Conservation (phyloP, 2,329 filamentous ascomycete genomes). For the Chrysosporium keratinophilum region DNA sequence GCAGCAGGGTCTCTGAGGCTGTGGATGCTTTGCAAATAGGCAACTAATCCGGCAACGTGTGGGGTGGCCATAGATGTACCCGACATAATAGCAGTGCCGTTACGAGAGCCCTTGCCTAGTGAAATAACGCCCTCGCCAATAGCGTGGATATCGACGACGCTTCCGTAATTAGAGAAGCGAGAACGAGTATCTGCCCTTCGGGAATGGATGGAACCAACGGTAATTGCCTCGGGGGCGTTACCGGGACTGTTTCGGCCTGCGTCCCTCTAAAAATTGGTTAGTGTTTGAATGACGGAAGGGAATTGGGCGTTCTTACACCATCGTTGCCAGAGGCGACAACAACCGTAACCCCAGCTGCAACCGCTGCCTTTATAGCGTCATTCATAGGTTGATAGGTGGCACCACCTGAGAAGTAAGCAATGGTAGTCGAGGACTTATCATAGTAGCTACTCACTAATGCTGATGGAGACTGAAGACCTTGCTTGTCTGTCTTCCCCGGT, state of each 20-base stretch:
- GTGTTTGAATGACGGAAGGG: slow-evolving; percentile 54
- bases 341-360: slow-evolving; percentile 86
- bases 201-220: slow-evolving; percentile 4
- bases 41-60: slow-evolving; percentile 88
- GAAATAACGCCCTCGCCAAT: slow-evolving; percentile 94
- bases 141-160: slow-evolving; percentile 98
- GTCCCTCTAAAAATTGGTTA: slow-evolving; percentile 1
- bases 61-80: slow-evolving; percentile 99
- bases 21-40: slow-evolving; percentile 46
- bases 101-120: slow-evolving; percentile 94
- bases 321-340: slow-evolving; percentile 97
- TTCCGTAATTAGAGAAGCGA: slow-evolving; percentile 96
- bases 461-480: slow-evolving; percentile 3
- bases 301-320: slow-evolving; percentile 97
- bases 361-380: slow-evolving; percentile 84
- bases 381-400: slow-evolving; percentile 46
- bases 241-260: slow-evolving; percentile 7
- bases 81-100: slow-evolving; percentile 96
- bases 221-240: slow-evolving; percentile 2
- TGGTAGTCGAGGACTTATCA: background rate
- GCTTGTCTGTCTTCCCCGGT: slow-evolving; percentile 1
- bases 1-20: slow-evolving; percentile 1
- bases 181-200: slow-evolving; percentile 3
- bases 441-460: slow-evolving; percentile 3
- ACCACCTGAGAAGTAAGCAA: background rate